phyloP scores from a whole-genome alignment of 2,329 filamentous ascomycete genomes.

The Bimuria novae-zelandiae region DNA sequence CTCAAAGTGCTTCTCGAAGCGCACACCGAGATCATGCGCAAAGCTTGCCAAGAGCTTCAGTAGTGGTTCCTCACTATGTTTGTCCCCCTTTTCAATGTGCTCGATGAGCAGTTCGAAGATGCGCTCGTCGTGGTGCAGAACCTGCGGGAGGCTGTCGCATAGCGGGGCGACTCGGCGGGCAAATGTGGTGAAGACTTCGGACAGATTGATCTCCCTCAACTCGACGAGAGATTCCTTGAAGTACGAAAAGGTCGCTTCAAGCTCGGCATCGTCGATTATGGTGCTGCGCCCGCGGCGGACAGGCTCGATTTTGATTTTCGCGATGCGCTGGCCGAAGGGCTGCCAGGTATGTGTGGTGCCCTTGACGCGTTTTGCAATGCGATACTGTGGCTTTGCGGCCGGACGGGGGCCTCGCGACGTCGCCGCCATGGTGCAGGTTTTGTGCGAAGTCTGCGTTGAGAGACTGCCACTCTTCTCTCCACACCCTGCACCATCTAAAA shows the following conservation, averaged over 20 bases:
- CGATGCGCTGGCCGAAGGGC: too few species aligned
- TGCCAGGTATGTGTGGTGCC: slow-evolving; percentile 73
- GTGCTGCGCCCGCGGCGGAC: slow-evolving; percentile 86
- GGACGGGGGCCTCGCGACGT: slow-evolving; percentile 44
- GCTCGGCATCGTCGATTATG: slow-evolving; percentile 78
- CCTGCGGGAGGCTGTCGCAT: slow-evolving; percentile 87
- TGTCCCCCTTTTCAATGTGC: slow-evolving; percentile 78
- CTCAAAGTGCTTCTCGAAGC: slow-evolving; percentile 88
- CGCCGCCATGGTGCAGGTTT: slow-evolving; percentile 44
- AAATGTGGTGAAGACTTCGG: slow-evolving; percentile 78
- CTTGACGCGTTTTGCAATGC: slow-evolving; percentile 67
- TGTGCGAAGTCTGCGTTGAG: neutral
- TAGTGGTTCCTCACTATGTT: slow-evolving; percentile 81
- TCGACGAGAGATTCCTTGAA: slow-evolving; percentile 80
- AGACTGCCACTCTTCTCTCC: neutral
- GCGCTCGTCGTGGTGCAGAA: slow-evolving; percentile 85
- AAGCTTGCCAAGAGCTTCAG: slow-evolving; percentile 89
- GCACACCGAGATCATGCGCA: slow-evolving; percentile 85
- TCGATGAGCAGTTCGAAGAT: slow-evolving; percentile 78
- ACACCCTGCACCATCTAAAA: neutral
- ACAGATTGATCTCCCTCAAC: slow-evolving; percentile 92
- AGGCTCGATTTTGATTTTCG: slow-evolving; percentile 91
- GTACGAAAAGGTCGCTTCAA: slow-evolving; percentile 79
- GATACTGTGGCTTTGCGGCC: slow-evolving; percentile 31
- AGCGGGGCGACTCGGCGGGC: slow-evolving; percentile 73